Evolutionary conservation across 352 stramenopile genomes (phyloP).

Genomic region (Globisporangium cederbergense): DNA sequence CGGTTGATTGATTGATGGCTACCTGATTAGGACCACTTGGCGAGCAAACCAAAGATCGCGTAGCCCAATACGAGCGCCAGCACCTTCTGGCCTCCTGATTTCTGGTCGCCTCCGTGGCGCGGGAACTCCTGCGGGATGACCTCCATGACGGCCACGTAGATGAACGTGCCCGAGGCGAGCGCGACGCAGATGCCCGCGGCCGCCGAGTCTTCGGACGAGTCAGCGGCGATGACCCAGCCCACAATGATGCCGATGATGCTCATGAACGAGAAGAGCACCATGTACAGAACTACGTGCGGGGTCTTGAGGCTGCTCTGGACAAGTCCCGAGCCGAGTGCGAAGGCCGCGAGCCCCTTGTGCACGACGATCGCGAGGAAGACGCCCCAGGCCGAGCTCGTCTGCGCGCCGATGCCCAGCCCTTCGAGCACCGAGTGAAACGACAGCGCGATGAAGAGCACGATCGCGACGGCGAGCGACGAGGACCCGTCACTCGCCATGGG

Average conservation of each 20-base stretch:
- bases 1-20: too few relatives aligned
- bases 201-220: slow-evolving; percentile 39
- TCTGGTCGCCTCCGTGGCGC: slow-evolving; percentile 24
- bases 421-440: slow-evolving; percentile 83
- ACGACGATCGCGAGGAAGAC: slow-evolving; percentile 77
- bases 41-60: slow-evolving; percentile 67
- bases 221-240: slow-evolving; percentile 38
- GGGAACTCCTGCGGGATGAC: slow-evolving; percentile 82
- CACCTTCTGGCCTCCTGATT: slow-evolving; percentile 37
- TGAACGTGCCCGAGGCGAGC: slow-evolving; percentile 75
- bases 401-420: slow-evolving; percentile 69
- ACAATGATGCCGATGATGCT: slow-evolving; percentile 50
- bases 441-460: slow-evolving; percentile 73
- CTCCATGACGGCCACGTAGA: slow-evolving; percentile 85
- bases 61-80: slow-evolving; percentile 60
- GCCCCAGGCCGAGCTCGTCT: slow-evolving; percentile 65
- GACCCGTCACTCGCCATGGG: slow-evolving; percentile 12
- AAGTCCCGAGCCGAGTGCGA: slow-evolving; percentile 64
- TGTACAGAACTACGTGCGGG: slow-evolving; percentile 40
- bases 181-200: slow-evolving; percentile 55
- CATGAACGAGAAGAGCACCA: slow-evolving; percentile 56
- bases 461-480: slow-evolving; percentile 49
- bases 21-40: slow-evolving; percentile 64
- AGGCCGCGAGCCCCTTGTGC: slow-evolving; percentile 76
- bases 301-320: slow-evolving; percentile 55